These are phyloP conservation scores for Penicillium sp. DNA, from an alignment of 2,329 filamentous ascomycete genomes.

Conservation along the genomic window DNA sequence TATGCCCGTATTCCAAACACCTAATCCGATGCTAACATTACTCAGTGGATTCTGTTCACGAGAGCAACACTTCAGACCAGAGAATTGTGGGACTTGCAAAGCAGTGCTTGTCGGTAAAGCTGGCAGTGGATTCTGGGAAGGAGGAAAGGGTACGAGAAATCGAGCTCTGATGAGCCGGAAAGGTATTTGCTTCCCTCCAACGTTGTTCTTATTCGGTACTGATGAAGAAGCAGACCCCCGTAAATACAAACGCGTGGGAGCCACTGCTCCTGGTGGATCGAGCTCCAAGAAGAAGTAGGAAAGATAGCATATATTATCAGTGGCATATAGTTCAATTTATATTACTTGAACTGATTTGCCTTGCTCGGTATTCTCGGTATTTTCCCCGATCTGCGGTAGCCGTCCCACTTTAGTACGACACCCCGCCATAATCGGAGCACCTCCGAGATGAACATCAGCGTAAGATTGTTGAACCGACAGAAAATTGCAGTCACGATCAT, in stretches of 20 bases:
- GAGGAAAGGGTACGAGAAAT: slow-evolving; percentile 78
- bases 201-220: slow-evolving; percentile 1
- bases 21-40: background rate
- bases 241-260: slow-evolving; percentile 66
- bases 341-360: background rate
- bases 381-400: background rate
- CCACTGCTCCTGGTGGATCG: slow-evolving; percentile 30
- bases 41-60: slow-evolving; percentile 68
- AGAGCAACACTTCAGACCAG: slow-evolving; percentile 76
- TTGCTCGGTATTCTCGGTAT: background rate
- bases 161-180: slow-evolving; percentile 70
- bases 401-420: background rate
- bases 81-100: slow-evolving; percentile 74
- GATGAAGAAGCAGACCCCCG: slow-evolving; percentile 56
- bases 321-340: background rate
- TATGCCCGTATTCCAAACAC: background rate
- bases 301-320: background rate
- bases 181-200: slow-evolving; percentile 33
- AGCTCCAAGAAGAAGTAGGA: slow-evolving; percentile 33
- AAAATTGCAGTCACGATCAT: background rate
- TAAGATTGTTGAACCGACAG: too few relatives aligned
- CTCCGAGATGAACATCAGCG: background rate
- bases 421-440: background rate
- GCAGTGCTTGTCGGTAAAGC: slow-evolving; percentile 68
- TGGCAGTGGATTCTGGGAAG: slow-evolving; percentile 77